Conservation (phyloP, 495 filamentous ascomycete species). For the Friedmanniomyces simplex region DNA sequence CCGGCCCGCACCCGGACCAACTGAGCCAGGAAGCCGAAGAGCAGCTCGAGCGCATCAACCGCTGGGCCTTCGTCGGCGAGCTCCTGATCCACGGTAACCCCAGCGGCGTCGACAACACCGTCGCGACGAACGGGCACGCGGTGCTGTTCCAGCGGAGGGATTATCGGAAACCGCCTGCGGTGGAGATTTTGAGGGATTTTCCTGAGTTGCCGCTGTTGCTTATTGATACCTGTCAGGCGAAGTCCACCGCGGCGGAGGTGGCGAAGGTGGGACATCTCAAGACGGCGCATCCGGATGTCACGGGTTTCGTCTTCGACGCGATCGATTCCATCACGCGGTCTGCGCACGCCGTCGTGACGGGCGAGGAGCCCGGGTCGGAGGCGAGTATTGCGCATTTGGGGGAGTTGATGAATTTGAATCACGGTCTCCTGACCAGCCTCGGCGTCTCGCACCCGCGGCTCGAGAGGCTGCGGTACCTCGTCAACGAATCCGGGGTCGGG, state of each 20-base stretch:
- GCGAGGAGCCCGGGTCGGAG: conserved; percentile 43
- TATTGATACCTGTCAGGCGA: conserved; percentile 73
- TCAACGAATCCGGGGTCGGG: conserved; percentile 80
- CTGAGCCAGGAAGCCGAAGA: conserved; percentile 65
- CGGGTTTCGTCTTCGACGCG: conserved; percentile 65
- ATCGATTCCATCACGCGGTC: conserved; percentile 73
- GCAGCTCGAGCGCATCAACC: conserved; percentile 88
- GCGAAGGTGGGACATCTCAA: conserved; percentile 70
- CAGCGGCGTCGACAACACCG: conserved; percentile 96
- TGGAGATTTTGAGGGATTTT: conserved; percentile 71
- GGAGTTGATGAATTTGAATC: conserved; percentile 82
- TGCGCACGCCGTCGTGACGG: conserved; percentile 58
- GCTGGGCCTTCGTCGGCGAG: conserved; percentile 94
- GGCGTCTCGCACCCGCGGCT: conserved; percentile 90
- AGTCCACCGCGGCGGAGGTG: conserved; percentile 74
- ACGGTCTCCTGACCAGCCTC: conserved; percentile 75
- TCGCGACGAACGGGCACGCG: conserved; percentile 81
- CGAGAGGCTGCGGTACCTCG: conserved; percentile 83
- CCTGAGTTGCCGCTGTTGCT: conserved; percentile 82
- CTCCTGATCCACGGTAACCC: conserved; percentile 96
- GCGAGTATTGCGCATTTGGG: conserved; percentile 59
- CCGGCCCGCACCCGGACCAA: conserved; percentile 83
- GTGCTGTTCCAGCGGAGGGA: conserved; percentile 78
- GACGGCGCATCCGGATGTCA: conserved; percentile 56
- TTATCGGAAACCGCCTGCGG: conserved; percentile 62